Conservation (phyloP, 2,329 filamentous ascomycete genomes). For the Trematosphaeria pertusa region DNA sequence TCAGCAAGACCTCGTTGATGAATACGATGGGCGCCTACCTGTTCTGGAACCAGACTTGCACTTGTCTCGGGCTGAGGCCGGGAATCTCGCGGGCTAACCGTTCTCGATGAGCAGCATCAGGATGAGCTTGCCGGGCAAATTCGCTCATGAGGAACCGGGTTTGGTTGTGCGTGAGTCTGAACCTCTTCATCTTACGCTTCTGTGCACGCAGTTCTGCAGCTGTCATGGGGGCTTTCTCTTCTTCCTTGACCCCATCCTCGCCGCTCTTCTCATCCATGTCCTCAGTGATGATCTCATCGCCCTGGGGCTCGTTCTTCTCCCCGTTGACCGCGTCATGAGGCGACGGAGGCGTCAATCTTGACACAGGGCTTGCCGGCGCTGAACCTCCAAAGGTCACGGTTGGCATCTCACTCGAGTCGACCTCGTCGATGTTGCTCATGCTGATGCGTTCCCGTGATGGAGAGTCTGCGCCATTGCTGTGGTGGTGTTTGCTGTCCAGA, state of each 20-base stretch:
- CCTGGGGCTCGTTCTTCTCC: constrained; percentile 49
- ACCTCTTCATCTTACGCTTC: constrained; percentile 73
- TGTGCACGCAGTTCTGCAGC: constrained; percentile 57
- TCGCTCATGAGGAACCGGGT: constrained; percentile 98
- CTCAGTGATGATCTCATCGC: constrained; percentile 48
- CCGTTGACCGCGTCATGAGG: constrained; percentile 43
- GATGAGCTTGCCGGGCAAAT: constrained; percentile 92
- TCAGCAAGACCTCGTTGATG: constrained; percentile 28
- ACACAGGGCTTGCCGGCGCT: constrained; percentile 55
- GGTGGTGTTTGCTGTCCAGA: constrained; percentile 45
- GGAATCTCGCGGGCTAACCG: constrained; percentile 88
- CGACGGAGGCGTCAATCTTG: constrained; percentile 54
- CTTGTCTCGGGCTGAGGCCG: constrained; percentile 87
- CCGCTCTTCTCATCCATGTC: constrained; percentile 46
- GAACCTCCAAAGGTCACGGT: constrained; percentile 51
- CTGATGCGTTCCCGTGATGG: constrained; percentile 39
- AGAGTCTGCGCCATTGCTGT: constrained; percentile 32
- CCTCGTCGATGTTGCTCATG: constrained; percentile 43
- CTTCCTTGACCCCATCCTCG: constrained; percentile 38
- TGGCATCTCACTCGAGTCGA: constrained; percentile 43
- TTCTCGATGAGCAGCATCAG: constrained; percentile 89
- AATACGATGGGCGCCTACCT: too few relatives aligned
- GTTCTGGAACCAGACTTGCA: constrained; percentile 99
- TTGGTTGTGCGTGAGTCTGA: constrained; percentile 91
- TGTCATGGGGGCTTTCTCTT: constrained; percentile 50